Percentiles rank a stretch among this genome's conserved stretches.
These are phyloP conservation scores for Firmiana major DNA, from an alignment of 345 rosid species.

Conservation along the genomic window DNA sequence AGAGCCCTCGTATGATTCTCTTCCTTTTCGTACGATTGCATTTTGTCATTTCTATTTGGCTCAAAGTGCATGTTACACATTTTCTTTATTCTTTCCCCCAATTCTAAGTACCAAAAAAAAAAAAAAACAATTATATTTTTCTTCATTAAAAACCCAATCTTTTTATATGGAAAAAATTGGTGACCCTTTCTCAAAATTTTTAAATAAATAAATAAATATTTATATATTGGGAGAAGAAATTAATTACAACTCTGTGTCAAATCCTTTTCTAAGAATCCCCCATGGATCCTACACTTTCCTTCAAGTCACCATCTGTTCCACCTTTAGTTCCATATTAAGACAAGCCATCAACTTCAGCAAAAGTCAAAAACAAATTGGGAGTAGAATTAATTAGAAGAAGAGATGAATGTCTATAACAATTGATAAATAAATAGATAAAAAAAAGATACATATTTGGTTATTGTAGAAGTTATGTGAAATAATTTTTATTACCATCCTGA, in stretches of 20 bases:
- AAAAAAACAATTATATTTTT: background rate
- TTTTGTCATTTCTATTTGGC: constrained; percentile 4
- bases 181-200: background rate
- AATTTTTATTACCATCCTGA: no score
- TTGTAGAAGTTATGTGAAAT: no score
- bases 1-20: background rate
- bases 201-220: background rate
- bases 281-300: constrained; percentile 47
- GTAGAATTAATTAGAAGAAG: background rate
- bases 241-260: constrained; percentile 29
- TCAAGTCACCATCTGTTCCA: constrained; percentile 43
- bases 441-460: no score
- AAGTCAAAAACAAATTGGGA: constrained; percentile 24
- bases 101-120: background rate
- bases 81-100: background rate
- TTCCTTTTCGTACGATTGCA: background rate
- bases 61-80: background rate
- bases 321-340: constrained; percentile 40
- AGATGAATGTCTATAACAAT: background rate
- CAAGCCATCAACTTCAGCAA: constrained; percentile 36
- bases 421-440: no score
- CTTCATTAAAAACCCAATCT: background rate
- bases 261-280: constrained; percentile 60
- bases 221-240: background rate
- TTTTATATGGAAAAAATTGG: background rate